Conservation (phyloP, 495 filamentous ascomycete genomes). For the Hyaloscypha bicolor region DNA sequence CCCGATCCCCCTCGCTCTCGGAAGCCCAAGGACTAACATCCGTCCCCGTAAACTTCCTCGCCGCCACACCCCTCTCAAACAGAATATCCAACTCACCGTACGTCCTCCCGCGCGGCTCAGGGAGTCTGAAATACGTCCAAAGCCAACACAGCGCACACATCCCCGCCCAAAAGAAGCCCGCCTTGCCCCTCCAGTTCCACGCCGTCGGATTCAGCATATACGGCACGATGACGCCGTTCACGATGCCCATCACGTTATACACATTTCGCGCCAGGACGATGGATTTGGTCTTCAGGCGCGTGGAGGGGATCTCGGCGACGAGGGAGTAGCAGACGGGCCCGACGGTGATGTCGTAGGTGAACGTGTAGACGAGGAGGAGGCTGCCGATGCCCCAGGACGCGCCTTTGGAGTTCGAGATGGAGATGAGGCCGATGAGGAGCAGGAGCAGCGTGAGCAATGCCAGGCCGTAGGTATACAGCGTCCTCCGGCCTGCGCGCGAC, state of each 20-base stretch:
- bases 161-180: conserved; percentile 60
- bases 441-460: conserved; percentile 25
- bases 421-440: conserved; percentile 25
- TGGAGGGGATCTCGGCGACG: conserved; percentile 60
- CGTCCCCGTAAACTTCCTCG: conserved; percentile 66
- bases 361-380: conserved; percentile 56
- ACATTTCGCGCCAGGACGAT: conserved; percentile 57
- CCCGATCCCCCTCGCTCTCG: conserved; percentile 27
- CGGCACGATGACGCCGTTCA: conserved; percentile 50
- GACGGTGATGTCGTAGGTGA: conserved; percentile 59
- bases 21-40: conserved; percentile 66
- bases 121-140: conserved; percentile 62
- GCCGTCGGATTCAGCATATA: conserved; percentile 51
- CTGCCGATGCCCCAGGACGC: conserved; percentile 49
- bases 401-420: conserved; percentile 19
- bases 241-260: conserved; percentile 53
- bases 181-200: conserved; percentile 57
- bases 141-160: conserved; percentile 46
- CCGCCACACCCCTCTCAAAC: conserved; percentile 63
- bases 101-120: conserved; percentile 68
- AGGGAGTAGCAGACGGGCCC: conserved; percentile 64
- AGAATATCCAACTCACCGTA: conserved; percentile 75
- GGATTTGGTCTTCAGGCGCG: conserved; percentile 56
- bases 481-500: conserved; percentile 23
- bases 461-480: conserved; percentile 26